These are phyloP conservation scores for Fusarium tanahbumbuense DNA, from an alignment of 2,329 filamentous ascomycete genomes.

Conservation along the genomic window DNA sequence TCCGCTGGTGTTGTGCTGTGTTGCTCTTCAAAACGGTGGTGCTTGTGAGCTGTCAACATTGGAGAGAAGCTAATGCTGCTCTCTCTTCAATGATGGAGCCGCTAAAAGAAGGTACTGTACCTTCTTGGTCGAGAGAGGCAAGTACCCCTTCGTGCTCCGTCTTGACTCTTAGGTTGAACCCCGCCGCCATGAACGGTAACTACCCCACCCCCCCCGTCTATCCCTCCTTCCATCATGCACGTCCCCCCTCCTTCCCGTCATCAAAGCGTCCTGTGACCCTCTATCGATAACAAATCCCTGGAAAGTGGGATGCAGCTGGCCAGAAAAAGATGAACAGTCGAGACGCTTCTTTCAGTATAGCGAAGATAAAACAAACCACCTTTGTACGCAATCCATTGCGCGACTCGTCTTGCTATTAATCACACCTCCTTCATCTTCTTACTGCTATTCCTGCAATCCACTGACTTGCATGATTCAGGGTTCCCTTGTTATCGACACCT, in stretches of 20 bases:
- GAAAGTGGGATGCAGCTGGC: background rate
- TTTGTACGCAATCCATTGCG: background rate
- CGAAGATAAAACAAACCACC: constrained; percentile 3
- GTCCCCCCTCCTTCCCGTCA: constrained; percentile 38
- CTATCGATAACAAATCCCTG: constrained; percentile 37
- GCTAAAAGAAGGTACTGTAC: background rate
- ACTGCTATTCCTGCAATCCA: constrained; percentile 3
- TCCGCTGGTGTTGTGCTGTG: background rate
- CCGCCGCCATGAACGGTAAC: constrained; percentile 13
- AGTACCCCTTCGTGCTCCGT: constrained; percentile 12
- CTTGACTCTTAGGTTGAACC: constrained; percentile 7
- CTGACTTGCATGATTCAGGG: constrained; percentile 25
- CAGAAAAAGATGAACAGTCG: constrained; percentile 22
- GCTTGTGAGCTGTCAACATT: constrained; percentile 29
- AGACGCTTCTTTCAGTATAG: background rate
- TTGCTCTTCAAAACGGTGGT: background rate
- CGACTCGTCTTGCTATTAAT: background rate
- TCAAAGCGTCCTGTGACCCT: constrained; percentile 36
- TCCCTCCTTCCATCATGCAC: constrained; percentile 20
- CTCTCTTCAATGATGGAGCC: background rate
- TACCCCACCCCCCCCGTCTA: constrained; percentile 7
- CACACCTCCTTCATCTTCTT: background rate
- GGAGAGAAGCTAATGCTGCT: constrained; percentile 1
- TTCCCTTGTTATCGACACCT: constrained; percentile 21
- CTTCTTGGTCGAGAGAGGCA: constrained; percentile 2